Evolutionary conservation across 768 basidiomycete species (phyloP).

Genomic region (Imleria badia): DNA sequence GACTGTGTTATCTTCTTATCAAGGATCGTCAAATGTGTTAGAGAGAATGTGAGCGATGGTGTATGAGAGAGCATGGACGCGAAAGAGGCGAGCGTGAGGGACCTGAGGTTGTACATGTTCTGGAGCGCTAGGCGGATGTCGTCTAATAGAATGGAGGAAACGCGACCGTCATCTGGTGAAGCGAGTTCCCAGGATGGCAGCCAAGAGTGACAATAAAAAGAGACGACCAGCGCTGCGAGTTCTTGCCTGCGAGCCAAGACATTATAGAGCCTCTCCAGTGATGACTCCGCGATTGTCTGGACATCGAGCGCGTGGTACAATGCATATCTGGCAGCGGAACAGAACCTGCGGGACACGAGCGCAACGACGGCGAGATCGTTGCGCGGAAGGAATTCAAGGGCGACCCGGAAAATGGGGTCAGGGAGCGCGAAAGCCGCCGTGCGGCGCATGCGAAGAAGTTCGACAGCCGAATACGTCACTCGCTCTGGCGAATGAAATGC

Average conservation of each 20-base stretch:
- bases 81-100: slow-evolving; percentile 28
- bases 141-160: slow-evolving; percentile 9
- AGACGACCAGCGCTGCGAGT: slow-evolving; percentile 26
- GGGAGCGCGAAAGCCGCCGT: slow-evolving; percentile 11
- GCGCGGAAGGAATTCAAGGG: slow-evolving; percentile 23
- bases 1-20: slow-evolving; percentile 24
- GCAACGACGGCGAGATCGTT: slow-evolving; percentile 22
- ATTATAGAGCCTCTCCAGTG: slow-evolving; percentile 15
- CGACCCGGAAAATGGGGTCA: slow-evolving; percentile 14
- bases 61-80: slow-evolving; percentile 19
- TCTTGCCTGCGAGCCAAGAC: slow-evolving; percentile 18
- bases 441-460: neutral
- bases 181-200: slow-evolving; percentile 16
- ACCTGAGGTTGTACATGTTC: slow-evolving; percentile 31
- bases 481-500: slow-evolving; percentile 2
- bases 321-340: slow-evolving; percentile 18
- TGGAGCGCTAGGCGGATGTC: slow-evolving; percentile 26
- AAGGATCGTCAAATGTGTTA: slow-evolving; percentile 30
- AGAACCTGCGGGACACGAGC: slow-evolving; percentile 24
- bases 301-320: slow-evolving; percentile 26
- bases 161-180: slow-evolving; percentile 1
- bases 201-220: slow-evolving; percentile 26
- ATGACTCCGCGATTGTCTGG: slow-evolving; percentile 9
- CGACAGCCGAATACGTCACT: neutral
- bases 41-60: slow-evolving; percentile 19